Evolutionary conservation across 345 rosid genomes (phyloP), one percentile per base, ranked within the genome.

Genomic region (Camelina laxa): DNA sequence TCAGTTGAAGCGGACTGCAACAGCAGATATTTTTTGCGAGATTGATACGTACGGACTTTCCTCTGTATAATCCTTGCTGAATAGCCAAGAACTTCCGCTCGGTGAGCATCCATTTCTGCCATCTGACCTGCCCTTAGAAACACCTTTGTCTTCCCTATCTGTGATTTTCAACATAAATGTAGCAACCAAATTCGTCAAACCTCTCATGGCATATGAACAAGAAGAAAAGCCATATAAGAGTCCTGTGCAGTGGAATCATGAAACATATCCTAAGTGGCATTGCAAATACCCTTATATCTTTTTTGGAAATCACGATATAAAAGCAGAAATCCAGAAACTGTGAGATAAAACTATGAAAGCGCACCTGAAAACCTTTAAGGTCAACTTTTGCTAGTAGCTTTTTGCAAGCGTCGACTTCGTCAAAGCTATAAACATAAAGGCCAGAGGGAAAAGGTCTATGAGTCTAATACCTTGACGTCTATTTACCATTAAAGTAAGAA

Each of bases 41-140:
- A 67, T 57, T 78, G 82, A 82, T 90, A 86, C 17, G 87, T 77
- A 21, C 80, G 89, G 55, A 84, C 84, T 83, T 86, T 92, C 55
- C 94, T 88, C 84, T 92, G 98, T 61, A 95, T 88, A 51, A 86
- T 81, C 77, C 80, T 82, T 21, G 98, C 99, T 17, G 98, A 88
- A 72, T 83, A 82, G 70, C 96, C 94, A 69, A 95, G 82, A 30
- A 88, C 91, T 80, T 89, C 91, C 57, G 64, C 86, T 74, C 98
- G 84, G 58, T 81, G 85, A 76, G 84, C 82, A 87, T 92, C 99
- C 67, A 92, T 69, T 80, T 95, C 99, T 76, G 99, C 99, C 99
- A 95, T 95, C 78, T 95, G 98, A 72, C 98, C 99, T 47, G 99
- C 98, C 80, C 99, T 82, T 61, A 92, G 96, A 77, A 95, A 92